phyloP scores from a whole-genome alignment of 306 rosid genomes.

The Citrullus mucosospermus region DNA sequence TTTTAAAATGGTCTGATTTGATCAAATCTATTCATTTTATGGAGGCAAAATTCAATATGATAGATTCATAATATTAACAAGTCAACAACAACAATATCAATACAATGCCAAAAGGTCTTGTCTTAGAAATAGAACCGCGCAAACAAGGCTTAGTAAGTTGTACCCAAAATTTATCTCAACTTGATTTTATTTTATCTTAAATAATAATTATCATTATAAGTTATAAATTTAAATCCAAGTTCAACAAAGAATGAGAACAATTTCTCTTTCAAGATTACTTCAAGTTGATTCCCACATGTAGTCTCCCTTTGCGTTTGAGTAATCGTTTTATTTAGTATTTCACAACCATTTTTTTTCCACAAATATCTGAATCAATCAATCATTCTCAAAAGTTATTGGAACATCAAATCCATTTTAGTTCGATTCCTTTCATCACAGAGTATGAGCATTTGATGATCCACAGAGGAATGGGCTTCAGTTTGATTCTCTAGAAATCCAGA shows the following conservation, averaged over 20 bases:
- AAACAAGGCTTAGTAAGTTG: neutral
- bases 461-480: neutral
- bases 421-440: neutral
- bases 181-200: neutral
- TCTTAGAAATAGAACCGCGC: neutral
- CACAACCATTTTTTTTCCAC: neutral
- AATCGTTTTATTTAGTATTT: neutral
- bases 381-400: neutral
- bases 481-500: neutral
- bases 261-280: neutral
- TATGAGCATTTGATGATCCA: neutral
- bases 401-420: neutral
- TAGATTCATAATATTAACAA: too few species aligned
- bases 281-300: neutral
- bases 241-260: neutral
- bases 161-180: neutral
- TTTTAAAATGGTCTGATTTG: too few species aligned
- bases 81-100: too few species aligned
- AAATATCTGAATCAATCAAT: neutral
- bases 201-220: neutral
- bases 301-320: too few species aligned
- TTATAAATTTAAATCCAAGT: neutral
- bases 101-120: neutral
- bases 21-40: too few species aligned
- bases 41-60: too few species aligned